phyloP scores from a whole-genome alignment of 148 eudicot genomes.

The Salicornia ramosissima region DNA sequence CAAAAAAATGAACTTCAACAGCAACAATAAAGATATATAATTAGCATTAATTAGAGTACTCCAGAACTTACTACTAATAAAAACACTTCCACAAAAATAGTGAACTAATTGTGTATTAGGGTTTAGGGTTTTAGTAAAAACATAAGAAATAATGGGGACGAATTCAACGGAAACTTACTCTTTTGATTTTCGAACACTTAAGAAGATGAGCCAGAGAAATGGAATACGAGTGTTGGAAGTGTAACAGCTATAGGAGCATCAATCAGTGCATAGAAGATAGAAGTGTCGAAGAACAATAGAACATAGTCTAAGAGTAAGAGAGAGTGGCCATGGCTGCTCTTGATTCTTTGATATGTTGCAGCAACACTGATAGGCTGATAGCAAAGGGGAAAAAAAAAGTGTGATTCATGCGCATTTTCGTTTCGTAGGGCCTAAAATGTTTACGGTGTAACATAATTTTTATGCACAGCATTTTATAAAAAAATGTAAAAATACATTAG shows the following conservation, averaged over 20 bases:
- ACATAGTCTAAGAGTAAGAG: too few relatives aligned
- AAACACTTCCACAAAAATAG: background rate
- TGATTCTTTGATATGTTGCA: conserved; percentile 19
- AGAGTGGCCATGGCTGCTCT: conserved; percentile 6
- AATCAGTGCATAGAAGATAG: too few relatives aligned
- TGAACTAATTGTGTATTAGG: conserved; percentile 10
- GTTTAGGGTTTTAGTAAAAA: conserved; percentile 32
- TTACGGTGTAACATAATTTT: too few relatives aligned
- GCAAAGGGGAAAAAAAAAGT: too few relatives aligned
- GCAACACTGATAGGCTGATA: too few relatives aligned
- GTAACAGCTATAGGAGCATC: too few relatives aligned
- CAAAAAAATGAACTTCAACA: background rate
- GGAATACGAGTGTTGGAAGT: background rate
- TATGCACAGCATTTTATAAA: too few relatives aligned
- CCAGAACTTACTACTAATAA: background rate
- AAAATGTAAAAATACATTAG: too few relatives aligned
- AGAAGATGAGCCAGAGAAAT: background rate
- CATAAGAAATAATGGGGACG: background rate
- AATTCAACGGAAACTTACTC: background rate
- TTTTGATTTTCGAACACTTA: background rate
- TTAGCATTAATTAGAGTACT: background rate
- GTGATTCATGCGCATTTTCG: too few relatives aligned
- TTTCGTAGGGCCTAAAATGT: too few relatives aligned
- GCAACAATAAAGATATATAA: too few relatives aligned
- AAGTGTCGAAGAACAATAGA: background rate